Conservation (phyloP, 345 rosid genomes). For the Citrus unshiu region DNA sequence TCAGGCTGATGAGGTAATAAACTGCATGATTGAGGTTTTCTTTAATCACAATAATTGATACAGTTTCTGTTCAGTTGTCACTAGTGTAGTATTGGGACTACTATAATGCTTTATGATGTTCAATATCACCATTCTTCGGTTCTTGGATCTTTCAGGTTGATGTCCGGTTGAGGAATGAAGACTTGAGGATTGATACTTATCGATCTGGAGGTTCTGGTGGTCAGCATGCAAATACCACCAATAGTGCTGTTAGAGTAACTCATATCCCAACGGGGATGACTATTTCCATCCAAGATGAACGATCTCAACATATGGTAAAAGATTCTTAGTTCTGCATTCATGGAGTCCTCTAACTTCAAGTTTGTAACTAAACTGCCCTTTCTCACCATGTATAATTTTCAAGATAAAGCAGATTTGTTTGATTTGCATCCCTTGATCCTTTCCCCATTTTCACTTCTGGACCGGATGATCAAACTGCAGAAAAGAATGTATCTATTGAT, state of each 20-base stretch:
- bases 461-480: not conserved
- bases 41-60: not conserved
- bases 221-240: constrained; percentile 91
- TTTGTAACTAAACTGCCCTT: not conserved
- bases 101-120: not conserved
- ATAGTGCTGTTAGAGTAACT: constrained; percentile 88
- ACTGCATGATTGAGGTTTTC: constrained; percentile 10
- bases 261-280: constrained; percentile 77
- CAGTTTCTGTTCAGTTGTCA: not conserved
- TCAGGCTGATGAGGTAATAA: constrained; percentile 88
- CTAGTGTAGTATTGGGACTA: not conserved
- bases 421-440: not conserved
- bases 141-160: constrained; percentile 57
- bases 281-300: constrained; percentile 90
- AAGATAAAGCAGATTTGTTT: not conserved
- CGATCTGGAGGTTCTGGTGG: constrained; percentile 94
- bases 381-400: not conserved
- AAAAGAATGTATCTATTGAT: not conserved
- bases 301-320: constrained; percentile 94
- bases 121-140: not conserved
- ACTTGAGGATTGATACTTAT: constrained; percentile 84
- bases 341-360: not conserved
- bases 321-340: constrained; percentile 6
- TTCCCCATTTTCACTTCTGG: not conserved
- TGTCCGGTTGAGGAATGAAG: constrained; percentile 88